phyloP scores from a whole-genome alignment of 2,329 filamentous ascomycete genomes.

The Cadophora luteo-olivacea region DNA sequence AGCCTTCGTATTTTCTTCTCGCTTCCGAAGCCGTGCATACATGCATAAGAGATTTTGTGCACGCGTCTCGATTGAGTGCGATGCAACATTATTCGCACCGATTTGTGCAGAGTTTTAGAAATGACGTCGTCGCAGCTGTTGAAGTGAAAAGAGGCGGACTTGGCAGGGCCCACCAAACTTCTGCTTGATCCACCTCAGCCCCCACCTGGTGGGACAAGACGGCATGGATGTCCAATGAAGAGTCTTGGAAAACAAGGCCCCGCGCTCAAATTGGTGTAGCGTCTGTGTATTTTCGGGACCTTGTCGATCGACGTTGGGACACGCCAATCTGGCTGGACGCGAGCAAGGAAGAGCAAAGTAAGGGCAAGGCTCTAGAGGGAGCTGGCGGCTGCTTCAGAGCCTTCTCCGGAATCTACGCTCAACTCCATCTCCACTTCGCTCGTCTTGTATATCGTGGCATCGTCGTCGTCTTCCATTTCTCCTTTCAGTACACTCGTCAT shows the following conservation, averaged over 20 bases:
- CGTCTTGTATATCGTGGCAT: background rate
- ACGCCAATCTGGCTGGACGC: background rate
- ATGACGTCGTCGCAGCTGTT: slow-evolving; percentile 5
- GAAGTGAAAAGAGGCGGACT: background rate
- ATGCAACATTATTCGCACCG: slow-evolving; percentile 14
- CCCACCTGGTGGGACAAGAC: background rate
- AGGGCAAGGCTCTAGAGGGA: background rate
- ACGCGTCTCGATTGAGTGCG: background rate
- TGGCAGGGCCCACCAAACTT: slow-evolving; percentile 12
- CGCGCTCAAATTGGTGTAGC: background rate
- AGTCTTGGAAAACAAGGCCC: background rate
- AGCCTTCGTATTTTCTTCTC: background rate
- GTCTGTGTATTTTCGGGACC: background rate
- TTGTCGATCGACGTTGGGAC: slow-evolving; percentile 14
- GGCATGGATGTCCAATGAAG: background rate
- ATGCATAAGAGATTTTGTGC: background rate
- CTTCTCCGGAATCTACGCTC: background rate
- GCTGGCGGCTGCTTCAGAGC: slow-evolving; percentile 8
- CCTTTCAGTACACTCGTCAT: background rate
- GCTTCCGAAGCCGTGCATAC: background rate
- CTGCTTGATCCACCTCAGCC: no score
- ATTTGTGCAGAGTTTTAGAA: slow-evolving; percentile 17
- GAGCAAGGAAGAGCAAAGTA: background rate
- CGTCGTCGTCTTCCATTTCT: background rate
- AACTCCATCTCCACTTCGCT: slow-evolving; percentile 10